phyloP scores from a whole-genome alignment of 2,329 filamentous ascomycete species.

The Elsinoe ampelina region DNA sequence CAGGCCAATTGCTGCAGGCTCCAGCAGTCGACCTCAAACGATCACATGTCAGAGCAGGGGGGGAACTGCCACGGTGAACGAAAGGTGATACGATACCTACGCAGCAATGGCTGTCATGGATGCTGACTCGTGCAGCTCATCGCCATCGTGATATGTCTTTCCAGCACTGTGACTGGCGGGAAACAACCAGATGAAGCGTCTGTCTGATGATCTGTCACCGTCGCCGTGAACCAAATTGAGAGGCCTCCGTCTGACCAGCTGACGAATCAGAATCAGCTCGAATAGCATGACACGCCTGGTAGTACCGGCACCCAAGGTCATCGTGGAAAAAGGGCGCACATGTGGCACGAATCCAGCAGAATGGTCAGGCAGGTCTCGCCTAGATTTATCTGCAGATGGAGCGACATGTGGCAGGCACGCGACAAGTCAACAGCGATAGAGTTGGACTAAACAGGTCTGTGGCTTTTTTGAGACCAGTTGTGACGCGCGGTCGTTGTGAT shows the following conservation, averaged over 20 bases:
- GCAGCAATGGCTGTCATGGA: background rate
- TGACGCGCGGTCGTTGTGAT: slow-evolving; percentile 1
- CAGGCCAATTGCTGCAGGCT: slow-evolving; percentile 8
- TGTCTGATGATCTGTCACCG: no score
- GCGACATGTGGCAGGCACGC: background rate
- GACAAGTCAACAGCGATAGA: background rate
- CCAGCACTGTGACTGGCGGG: no score
- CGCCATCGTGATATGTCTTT: background rate
- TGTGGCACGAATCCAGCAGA: background rate
- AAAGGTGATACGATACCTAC: background rate
- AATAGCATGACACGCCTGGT: background rate
- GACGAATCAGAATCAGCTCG: background rate
- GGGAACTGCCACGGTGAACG: background rate
- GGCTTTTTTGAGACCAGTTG: slow-evolving; percentile 3
- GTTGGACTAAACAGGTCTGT: slow-evolving; percentile 6
- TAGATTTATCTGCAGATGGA: background rate
- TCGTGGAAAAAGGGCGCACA: background rate
- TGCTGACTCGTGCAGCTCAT: background rate
- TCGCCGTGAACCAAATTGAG: background rate
- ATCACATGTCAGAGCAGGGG: background rate
- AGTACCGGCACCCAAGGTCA: background rate
- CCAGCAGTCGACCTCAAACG: background rate
- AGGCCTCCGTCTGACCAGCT: background rate
- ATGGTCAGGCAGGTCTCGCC: slow-evolving; percentile 5
- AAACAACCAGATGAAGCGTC: background rate